These are phyloP conservation scores for Pyrenula massariospora DNA, from an alignment of 495 filamentous ascomycete species.

Conservation along the genomic window DNA sequence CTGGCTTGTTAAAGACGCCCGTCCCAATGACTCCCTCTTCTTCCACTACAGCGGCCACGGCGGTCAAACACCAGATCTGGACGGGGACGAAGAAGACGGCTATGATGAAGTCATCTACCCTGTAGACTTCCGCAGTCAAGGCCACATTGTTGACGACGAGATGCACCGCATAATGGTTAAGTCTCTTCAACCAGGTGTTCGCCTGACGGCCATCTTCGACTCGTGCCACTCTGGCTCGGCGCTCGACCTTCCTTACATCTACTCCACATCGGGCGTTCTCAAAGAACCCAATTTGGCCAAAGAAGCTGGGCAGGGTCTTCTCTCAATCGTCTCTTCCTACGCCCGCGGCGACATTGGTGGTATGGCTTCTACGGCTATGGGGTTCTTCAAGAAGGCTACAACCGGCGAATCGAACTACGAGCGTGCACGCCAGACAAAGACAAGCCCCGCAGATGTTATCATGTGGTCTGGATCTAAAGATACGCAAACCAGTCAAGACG, in stretches of 20 bases:
- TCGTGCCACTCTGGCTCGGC: slow-evolving; percentile 98
- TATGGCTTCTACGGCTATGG: slow-evolving; percentile 68
- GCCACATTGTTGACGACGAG: slow-evolving; percentile 96
- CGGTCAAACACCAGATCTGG: slow-evolving; percentile 89
- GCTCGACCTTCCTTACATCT: slow-evolving; percentile 92
- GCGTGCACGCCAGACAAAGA: slow-evolving; percentile 76
- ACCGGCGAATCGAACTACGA: slow-evolving; percentile 73
- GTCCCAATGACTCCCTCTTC: slow-evolving; percentile 90
- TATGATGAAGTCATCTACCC: slow-evolving; percentile 98
- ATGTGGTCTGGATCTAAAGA: slow-evolving; percentile 98
- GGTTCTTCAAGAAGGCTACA: slow-evolving; percentile 89
- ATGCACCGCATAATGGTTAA: slow-evolving; percentile 97
- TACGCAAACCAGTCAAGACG: slow-evolving; percentile 70
- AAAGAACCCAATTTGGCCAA: slow-evolving; percentile 98
- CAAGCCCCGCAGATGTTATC: slow-evolving; percentile 87
- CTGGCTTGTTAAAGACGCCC: slow-evolving; percentile 93
- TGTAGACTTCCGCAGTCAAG: slow-evolving; percentile 79
- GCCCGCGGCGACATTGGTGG: slow-evolving; percentile 79
- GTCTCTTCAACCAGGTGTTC: slow-evolving; percentile 69
- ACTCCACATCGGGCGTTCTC: slow-evolving; percentile 87
- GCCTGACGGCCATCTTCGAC: slow-evolving; percentile 95
- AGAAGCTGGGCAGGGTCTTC: slow-evolving; percentile 87
- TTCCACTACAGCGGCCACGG: slow-evolving; percentile 99
- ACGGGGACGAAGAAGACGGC: slow-evolving; percentile 89
- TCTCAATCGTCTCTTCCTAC: slow-evolving; percentile 82